Conservation (phyloP, 106 monocot genomes). For the Allium sativum region DNA sequence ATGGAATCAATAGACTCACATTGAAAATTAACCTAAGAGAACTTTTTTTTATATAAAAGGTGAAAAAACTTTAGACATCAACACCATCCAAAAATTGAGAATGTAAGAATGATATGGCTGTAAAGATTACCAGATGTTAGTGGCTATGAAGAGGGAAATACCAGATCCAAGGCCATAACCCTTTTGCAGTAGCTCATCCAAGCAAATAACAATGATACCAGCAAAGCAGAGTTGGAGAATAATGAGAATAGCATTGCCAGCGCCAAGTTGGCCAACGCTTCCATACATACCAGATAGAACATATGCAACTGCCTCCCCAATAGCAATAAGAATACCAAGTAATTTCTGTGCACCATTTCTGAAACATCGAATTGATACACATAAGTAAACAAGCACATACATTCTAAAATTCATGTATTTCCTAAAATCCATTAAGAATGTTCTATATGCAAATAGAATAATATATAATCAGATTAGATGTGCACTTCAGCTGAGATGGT, state of each 20-base stretch:
- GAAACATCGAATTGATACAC: not conserved
- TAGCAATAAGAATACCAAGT: conserved; percentile 17
- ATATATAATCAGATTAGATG: no score
- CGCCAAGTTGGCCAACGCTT: conserved; percentile 28
- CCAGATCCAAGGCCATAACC: conserved; percentile 27
- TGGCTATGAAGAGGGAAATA: conserved; percentile 28
- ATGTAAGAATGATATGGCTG: not conserved
- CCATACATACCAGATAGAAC: conserved; percentile 16
- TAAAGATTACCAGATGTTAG: conserved; percentile 24
- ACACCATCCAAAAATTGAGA: no score
- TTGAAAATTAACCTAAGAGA: no score
- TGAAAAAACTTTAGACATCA: no score
- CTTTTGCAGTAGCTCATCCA: conserved; percentile 17
- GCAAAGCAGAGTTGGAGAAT: conserved; percentile 24
- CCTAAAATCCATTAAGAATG: no score
- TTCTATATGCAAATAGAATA: no score
- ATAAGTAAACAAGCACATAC: not conserved
- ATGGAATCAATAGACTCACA: no score
- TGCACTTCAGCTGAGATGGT: no score
- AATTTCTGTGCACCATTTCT: conserved; percentile 23
- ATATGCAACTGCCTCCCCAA: conserved; percentile 20
- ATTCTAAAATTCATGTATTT: not conserved
- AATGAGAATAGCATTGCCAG: conserved; percentile 35
- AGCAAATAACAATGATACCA: conserved; percentile 17
- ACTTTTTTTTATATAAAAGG: no score